Conservation (phyloP, 306 rosid species). For the Hippophae gyantsensis region DNA sequence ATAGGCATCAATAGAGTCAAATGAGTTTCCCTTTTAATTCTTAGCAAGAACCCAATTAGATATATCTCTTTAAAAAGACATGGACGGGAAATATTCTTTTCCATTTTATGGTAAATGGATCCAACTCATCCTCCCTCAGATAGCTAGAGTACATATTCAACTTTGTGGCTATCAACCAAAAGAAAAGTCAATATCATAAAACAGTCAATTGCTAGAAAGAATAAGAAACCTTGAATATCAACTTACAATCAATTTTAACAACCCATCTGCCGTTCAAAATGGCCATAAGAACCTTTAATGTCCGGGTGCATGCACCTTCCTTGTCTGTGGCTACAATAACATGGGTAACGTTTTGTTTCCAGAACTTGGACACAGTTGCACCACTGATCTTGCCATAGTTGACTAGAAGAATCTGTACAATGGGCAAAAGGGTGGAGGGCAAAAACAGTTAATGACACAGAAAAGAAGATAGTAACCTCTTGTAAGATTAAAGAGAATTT, state of each 20-base stretch:
- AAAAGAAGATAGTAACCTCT: background rate
- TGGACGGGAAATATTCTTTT: too few relatives aligned
- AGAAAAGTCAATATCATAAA: background rate
- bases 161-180: too few relatives aligned
- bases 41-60: background rate
- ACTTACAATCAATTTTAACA: slow-evolving; percentile 74
- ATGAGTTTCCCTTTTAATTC: background rate
- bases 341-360: slow-evolving; percentile 81
- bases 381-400: slow-evolving; percentile 49
- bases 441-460: background rate
- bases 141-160: too few relatives aligned
- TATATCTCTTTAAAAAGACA: background rate
- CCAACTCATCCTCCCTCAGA: too few relatives aligned
- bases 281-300: slow-evolving; percentile 74
- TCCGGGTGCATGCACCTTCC: slow-evolving; percentile 77
- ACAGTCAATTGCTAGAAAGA: background rate
- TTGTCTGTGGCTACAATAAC: slow-evolving; percentile 72
- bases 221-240: slow-evolving; percentile 1
- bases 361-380: slow-evolving; percentile 54
- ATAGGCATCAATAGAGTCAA: too few relatives aligned
- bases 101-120: too few relatives aligned
- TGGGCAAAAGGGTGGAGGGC: background rate
- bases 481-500: too few relatives aligned
- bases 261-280: slow-evolving; percentile 77
- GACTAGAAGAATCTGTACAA: slow-evolving; percentile 46